A percentile compares a stretch with the other conserved stretches of the same genome.
Evolutionary conservation across 129 eudicot species (phyloP).

Genomic region (Daucus carota): DNA sequence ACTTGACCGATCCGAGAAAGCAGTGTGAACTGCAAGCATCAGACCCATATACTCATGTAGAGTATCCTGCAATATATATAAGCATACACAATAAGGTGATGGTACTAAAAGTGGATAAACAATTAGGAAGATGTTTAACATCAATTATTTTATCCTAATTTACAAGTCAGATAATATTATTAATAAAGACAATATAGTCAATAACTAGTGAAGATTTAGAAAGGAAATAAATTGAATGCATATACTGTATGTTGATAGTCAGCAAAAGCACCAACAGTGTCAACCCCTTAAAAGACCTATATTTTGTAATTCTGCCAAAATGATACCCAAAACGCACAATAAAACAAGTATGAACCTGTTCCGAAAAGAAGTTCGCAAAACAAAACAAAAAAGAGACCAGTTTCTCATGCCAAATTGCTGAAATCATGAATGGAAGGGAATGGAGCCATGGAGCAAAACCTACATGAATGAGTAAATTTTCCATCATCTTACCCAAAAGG

Average conservation of each 20-base stretch:
- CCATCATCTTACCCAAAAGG: not conserved
- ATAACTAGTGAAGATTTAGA: not conserved
- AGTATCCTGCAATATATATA: slow-evolving; percentile 49
- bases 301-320: not conserved
- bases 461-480: not conserved
- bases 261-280: not conserved
- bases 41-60: slow-evolving; percentile 77
- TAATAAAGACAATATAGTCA: not conserved
- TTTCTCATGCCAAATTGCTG: not conserved
- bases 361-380: not conserved
- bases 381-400: not conserved
- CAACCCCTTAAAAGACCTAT: not conserved
- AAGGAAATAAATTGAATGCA: not conserved
- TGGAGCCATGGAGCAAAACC: not conserved
- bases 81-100: slow-evolving; percentile 12
- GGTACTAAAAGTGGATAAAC: not conserved
- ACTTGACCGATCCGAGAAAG: slow-evolving; percentile 84
- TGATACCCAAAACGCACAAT: not conserved
- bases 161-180: not conserved
- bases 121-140: not conserved
- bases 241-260: not conserved
- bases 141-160: not conserved
- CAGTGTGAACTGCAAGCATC: slow-evolving; percentile 63
- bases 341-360: not conserved
- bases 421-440: not conserved